phyloP scores from a whole-genome alignment of 257 asterid species.

The Knoxia roxburghii region DNA sequence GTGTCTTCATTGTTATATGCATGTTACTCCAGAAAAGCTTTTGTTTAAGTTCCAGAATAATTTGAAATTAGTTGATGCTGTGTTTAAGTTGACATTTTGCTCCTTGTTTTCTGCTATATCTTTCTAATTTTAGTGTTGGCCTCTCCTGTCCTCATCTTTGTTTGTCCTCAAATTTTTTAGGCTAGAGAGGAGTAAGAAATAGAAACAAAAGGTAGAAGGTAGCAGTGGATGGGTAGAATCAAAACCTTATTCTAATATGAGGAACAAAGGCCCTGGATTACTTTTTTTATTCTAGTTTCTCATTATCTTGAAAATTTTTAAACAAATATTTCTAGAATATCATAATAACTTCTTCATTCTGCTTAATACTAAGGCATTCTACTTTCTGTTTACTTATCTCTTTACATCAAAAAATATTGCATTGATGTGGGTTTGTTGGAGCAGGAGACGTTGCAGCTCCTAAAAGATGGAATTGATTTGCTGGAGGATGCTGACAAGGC shows the following conservation, averaged over 20 bases:
- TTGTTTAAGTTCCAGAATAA: background rate
- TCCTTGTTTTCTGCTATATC: background rate
- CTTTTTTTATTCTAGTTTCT: background rate
- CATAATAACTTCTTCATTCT: background rate
- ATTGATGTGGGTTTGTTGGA: slow-evolving; percentile 18
- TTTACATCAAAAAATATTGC: background rate
- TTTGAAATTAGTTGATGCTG: background rate
- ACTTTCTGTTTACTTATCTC: background rate
- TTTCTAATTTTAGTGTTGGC: background rate
- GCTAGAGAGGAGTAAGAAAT: background rate
- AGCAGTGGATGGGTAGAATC: background rate
- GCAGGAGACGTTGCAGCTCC: slow-evolving; percentile 79
- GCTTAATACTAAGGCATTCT: background rate
- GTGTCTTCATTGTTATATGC: background rate
- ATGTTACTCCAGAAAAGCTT: background rate
- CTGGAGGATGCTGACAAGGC: slow-evolving; percentile 71
- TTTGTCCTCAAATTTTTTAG: background rate
- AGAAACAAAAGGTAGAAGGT: background rate
- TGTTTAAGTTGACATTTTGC: background rate
- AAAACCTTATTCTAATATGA: background rate
- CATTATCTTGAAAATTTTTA: background rate
- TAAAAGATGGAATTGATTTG: slow-evolving; percentile 90
- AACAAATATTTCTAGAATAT: background rate
- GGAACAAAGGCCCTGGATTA: background rate
- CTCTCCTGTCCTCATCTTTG: background rate